These are phyloP conservation scores for Neostapfia colusana DNA, from an alignment of 176 grass and related monocot species.

Conservation along the genomic window DNA sequence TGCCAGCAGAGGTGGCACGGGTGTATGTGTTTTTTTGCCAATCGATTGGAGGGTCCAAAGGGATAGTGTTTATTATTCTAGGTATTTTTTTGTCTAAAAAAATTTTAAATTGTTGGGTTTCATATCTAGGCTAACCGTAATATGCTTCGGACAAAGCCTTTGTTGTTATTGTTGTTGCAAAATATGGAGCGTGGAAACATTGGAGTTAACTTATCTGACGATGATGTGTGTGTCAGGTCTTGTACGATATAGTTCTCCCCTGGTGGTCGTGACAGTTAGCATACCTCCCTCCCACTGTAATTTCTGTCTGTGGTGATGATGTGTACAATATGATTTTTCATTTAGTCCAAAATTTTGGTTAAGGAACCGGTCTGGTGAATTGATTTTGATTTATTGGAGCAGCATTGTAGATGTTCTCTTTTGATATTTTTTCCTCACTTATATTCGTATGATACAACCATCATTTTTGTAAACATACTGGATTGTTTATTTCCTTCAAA, in stretches of 20 bases:
- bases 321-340: slow-evolving; percentile 36
- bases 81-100: slow-evolving; percentile 65
- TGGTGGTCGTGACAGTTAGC: slow-evolving; percentile 4
- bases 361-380: slow-evolving; percentile 21
- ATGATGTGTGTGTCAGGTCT: not conserved
- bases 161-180: slow-evolving; percentile 13
- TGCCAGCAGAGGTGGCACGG: slow-evolving; percentile 38
- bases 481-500: too few species aligned
- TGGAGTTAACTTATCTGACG: slow-evolving; percentile 12
- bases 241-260: slow-evolving; percentile 39
- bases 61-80: slow-evolving; percentile 49
- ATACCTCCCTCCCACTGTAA: slow-evolving; percentile 36
- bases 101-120: too few species aligned
- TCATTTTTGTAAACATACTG: not conserved
- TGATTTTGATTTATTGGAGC: slow-evolving; percentile 35
- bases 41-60: slow-evolving; percentile 36
- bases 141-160: too few species aligned
- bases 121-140: too few species aligned
- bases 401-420: not conserved
- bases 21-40: slow-evolving; percentile 32
- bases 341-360: slow-evolving; percentile 36
- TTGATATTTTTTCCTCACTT: slow-evolving; percentile 3
- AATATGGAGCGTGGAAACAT: slow-evolving; percentile 29
- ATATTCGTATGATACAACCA: not conserved
- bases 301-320: slow-evolving; percentile 30